Percentiles rank a stretch among this genome's conserved stretches.
phyloP scores from a whole-genome alignment of 2,329 filamentous ascomycete genomes.

The Fusarium pilosicola region DNA sequence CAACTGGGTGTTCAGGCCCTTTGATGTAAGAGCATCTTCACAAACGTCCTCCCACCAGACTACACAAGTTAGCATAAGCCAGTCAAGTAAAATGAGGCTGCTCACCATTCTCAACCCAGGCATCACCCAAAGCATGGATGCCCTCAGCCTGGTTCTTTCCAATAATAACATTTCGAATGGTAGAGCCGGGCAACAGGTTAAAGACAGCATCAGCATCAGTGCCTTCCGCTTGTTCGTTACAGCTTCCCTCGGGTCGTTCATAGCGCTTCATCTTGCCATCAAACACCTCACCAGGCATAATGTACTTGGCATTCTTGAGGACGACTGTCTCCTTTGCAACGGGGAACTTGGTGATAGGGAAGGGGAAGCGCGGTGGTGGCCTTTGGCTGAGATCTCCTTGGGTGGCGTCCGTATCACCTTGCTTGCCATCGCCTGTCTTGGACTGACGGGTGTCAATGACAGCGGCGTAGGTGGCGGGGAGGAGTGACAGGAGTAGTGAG shows the following conservation, averaged over 20 bases:
- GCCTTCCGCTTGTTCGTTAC: slow-evolving; percentile 57
- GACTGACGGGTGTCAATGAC: slow-evolving; percentile 30
- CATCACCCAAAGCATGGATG: slow-evolving; percentile 46
- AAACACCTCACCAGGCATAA: slow-evolving; percentile 46
- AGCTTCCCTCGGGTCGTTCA: slow-evolving; percentile 53
- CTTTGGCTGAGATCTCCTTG: slow-evolving; percentile 42
- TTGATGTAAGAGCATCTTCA: slow-evolving; percentile 44
- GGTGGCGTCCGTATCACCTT: slow-evolving; percentile 38
- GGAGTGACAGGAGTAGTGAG: slow-evolving; percentile 30
- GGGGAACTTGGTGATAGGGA: slow-evolving; percentile 45
- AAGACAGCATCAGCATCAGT: slow-evolving; percentile 54
- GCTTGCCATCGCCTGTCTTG: slow-evolving; percentile 39
- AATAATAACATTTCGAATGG: slow-evolving; percentile 53
- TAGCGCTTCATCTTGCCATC: slow-evolving; percentile 52
- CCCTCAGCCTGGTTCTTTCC: slow-evolving; percentile 50
- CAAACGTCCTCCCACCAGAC: slow-evolving; percentile 48
- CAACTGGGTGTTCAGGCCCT: slow-evolving; percentile 45
- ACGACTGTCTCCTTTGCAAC: slow-evolving; percentile 45
- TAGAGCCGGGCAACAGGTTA: slow-evolving; percentile 49
- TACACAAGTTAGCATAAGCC: not conserved
- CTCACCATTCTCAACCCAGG: slow-evolving; percentile 47
- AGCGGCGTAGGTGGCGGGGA: slow-evolving; percentile 32
- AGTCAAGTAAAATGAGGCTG: accelerated
- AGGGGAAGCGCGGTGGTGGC: slow-evolving; percentile 45
- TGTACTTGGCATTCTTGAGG: slow-evolving; percentile 44